Base-by-base conservation (phyloP, 106 monocot genomes). In the Apostasia ramifera region DNA sequence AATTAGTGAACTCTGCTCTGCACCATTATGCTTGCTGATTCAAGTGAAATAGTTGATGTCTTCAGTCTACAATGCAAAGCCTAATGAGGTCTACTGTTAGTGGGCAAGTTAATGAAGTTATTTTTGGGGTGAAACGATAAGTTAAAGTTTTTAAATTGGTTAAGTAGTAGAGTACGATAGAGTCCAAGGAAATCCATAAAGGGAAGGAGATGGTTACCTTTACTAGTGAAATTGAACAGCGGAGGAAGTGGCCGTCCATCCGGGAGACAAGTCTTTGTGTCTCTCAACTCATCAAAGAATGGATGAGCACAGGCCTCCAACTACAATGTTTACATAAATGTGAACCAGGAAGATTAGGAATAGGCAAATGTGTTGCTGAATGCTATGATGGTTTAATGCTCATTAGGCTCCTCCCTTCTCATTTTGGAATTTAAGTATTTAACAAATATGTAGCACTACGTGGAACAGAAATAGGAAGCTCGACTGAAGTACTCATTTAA, bases 261-360 rank as follows among this genome's bases (percentile, higher is more conserved):
- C 5, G 81, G 86, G 12, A 90, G 70, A 40, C 78, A 79, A n/a
- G 83, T 76, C 50, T 78, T 90, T 13, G 73, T 81, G 73, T 86
- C 76, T 74, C 90, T 82, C 51, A 90, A 56, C 40, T 90, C 86
- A 73, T 90, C 86, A 66, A 90, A 90, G 59, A 90, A 90, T 44
- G 90, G 80, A 68, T 90, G 90, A 12, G 77, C 74, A 71, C 86
- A 86, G 0, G 90, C 90, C 62, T 90, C 90, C 66, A 90, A 63
- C 90, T 90, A 80, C 49, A 77, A 26, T 7, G 48, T 47, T 65
- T 65, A 4, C 50, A 50, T 50, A 38, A 26, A 48, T 40, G 6
- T 14, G 48, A 0, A 62, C 5, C n/a, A 44, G 2, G 7, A 40
- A 39, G 6, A 8, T 2, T 62, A 62, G 9, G 8, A 41, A 37